Evolutionary conservation across 1,139 yeast genomes (phyloP), one percentile per base, ranked within the genome.

Genomic region (Candida sp.): DNA sequence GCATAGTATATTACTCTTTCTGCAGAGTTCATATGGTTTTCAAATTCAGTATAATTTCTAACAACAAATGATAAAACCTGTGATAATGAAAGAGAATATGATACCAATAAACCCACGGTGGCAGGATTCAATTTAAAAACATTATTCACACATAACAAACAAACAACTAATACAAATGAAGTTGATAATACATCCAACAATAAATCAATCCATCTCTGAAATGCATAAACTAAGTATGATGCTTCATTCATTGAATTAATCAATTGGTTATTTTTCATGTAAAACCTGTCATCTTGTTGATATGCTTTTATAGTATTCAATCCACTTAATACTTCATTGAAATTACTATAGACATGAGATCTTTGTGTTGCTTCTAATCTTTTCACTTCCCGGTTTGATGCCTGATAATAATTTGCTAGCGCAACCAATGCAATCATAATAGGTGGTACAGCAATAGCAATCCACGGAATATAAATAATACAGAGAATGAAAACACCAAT

Each of bases 11-110:
- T 74, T 48, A 90, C 65, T 59, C 97, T 77, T 64, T 89, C 96
- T 6, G 84, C 93, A 8, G 95, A 81, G 56, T 86, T 87, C 89
- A 88, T 78, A 59, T 85, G 86, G 62, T 86, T 88, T 60, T 88
- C 96, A 27, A 86, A 78, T 56, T 84, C 86, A 1, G 96, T 87
- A 48, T 71, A 64, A 7, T 85, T 70, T 56, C 82, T 66, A 45
- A 81, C 65, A 47, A 79, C 64, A 61, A 77, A 60, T 15, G 19
- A 15, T 15, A 81, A 65, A 47, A 71, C 66, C 41, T 77, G 75
- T 4, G 82, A 75, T 43, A 81, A 67, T 43, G 73, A 77, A 43
- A 80, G 63, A 32, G 79, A 77, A 61, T 81, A 82, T 1, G 89
- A 75, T 42, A 87, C 64, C 43, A 87, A 72, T 47, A 87, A 73